Base-by-base conservation (phyloP, 2,329 filamentous ascomycete genomes). In the Aotearoamyces nothofagi region DNA sequence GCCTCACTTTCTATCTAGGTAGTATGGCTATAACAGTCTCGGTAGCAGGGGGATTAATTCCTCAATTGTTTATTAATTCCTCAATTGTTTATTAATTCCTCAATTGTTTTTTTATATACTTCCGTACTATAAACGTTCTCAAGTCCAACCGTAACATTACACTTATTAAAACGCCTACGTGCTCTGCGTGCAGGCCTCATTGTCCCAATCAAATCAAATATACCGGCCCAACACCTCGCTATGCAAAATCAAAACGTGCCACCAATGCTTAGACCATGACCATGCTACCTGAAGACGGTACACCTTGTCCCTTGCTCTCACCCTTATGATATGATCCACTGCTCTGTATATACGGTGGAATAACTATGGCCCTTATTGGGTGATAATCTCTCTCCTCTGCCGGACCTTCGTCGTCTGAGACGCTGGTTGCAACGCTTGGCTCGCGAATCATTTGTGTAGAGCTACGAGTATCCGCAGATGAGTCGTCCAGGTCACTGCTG, bases 181-280 rank as follows among this genome's bases (percentile, higher is more conserved):
- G n/a, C n/a, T n/a, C n/a, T n/a, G n/a, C n/a, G n/a, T n/a, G n/a
- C n/a, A n/a, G n/a, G n/a, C n/a, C n/a, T n/a, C n/a, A n/a, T n/a
- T n/a, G n/a, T n/a, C n/a, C n/a, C n/a, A n/a, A n/a, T n/a, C n/a
- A n/a, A n/a, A n/a, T n/a, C n/a, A n/a, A n/a, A n/a, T 22, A 22
- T 8, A 22, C 19, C 19, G 19, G 8, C 19, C 19, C 19, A 22
- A 22, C 19, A 22, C 19, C 19, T n/a, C n/a, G n/a, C n/a, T n/a
- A 22, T 22, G 19, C 19, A 8, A 22, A 22, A 22, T 22, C 19
- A 22, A 22, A 22, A 22, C 8, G 19, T n/a, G n/a, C n/a, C n/a
- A n/a, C n/a, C n/a, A n/a, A n/a, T n/a, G n/a, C n/a, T n/a, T 29
- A 44, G 20, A 44, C 42, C 42, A 44, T 44, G 12, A 44, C 35